A percentile compares a stretch with the other conserved stretches of the same genome.
Evolutionary conservation across 148 eudicot genomes (phyloP).

Genomic region (Diospyros kaki): DNA sequence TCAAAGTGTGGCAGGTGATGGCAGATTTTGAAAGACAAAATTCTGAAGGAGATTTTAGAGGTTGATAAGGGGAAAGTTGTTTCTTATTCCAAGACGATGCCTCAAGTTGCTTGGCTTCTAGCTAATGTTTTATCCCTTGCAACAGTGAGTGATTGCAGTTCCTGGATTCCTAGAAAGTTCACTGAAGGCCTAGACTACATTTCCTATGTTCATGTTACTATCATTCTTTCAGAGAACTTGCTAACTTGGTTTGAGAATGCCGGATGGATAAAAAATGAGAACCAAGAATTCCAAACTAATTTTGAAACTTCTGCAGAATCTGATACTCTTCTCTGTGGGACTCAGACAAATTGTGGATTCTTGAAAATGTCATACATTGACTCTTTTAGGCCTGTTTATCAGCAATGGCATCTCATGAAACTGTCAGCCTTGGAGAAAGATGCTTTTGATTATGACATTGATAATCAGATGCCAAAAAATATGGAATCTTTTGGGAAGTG

Average conservation of each 20-base stretch:
- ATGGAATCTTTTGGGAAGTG: constrained; percentile 20
- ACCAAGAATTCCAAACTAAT: constrained; percentile 26
- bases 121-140: constrained; percentile 67
- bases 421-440: constrained; percentile 46
- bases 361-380: constrained; percentile 52
- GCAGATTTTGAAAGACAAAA: constrained; percentile 72
- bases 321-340: constrained; percentile 14
- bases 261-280: constrained; percentile 34
- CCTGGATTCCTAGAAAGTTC: constrained; percentile 40
- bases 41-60: constrained; percentile 48
- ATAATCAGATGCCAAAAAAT: constrained; percentile 14
- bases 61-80: constrained; percentile 39
- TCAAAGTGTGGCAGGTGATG: constrained; percentile 93
- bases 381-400: constrained; percentile 72
- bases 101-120: constrained; percentile 82
- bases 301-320: constrained; percentile 29
- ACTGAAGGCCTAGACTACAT: constrained; percentile 50
- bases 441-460: constrained; percentile 20
- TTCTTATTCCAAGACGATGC: constrained; percentile 33
- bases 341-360: constrained; percentile 31
- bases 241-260: constrained; percentile 42
- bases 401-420: constrained; percentile 87
- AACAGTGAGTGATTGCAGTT: constrained; percentile 44
- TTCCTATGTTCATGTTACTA: constrained; percentile 53
- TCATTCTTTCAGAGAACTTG: constrained; percentile 59